Evolutionary conservation across 179 eudicot species (phyloP), one percentile per base, ranked within the genome.

Genomic region (Amaranthus tricolor): DNA sequence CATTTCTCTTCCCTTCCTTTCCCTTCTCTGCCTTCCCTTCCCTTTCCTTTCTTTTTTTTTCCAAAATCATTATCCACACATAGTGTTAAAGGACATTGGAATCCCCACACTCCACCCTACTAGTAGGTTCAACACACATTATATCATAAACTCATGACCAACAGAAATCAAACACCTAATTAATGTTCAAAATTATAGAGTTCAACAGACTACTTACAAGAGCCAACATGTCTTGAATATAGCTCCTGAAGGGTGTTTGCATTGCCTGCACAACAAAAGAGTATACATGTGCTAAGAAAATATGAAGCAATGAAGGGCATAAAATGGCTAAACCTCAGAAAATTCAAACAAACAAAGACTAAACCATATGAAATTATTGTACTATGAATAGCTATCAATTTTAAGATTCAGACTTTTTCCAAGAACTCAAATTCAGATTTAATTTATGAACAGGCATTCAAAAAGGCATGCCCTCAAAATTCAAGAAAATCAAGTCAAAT

Each of bases 241-340:
- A 94, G 86, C 89, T 85, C 88, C 97, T 89, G 77, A 92, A 94
- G 74, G 98, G 98, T 68, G 98, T 94, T 86, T 94, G 98, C 89
- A 82, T 79, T 51, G 92, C 93, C 98, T 94, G 94, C 77, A 31
- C 40, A 31, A 31, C 40, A 64, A 75, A 65, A 65, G 12, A 68
- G 51, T 3, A 72, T 53, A 60, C 6, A 73, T n/a, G 43, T 47
- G 15, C 20, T 9, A 15, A 16, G 52, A 15, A 43, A 15, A 47
- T 7, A 45, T 45, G 55, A 48, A 66, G 55, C 15, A 14, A 45
- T 45, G 24, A 48, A 66, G 55, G 16, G 16, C 11, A 8, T 4
- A 19, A n/a, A 9, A 48, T 17, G 10, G 3, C 14, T 12, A 5
- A 0, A 11, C 48, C 56, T 47, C 7, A 50, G 5, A 10, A 50